Conservation (phyloP, 495 filamentous ascomycete genomes). For the Staphylotrichum longicolle region DNA sequence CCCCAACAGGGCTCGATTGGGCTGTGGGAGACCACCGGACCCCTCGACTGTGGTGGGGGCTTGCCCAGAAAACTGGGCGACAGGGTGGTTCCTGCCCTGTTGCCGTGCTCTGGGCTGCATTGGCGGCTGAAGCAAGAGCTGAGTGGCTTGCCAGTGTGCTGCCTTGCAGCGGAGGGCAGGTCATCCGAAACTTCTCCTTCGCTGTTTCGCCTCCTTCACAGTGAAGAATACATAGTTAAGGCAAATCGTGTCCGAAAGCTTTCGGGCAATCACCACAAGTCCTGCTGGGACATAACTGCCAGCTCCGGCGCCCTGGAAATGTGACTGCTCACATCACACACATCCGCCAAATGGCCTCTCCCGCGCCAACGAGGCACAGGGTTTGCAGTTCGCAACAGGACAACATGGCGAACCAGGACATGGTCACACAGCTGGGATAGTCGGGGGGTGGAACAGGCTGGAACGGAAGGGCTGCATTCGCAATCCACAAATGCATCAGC, state of each 20-base stretch:
- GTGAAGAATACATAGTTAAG: too few relatives aligned
- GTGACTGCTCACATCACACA: conserved; percentile 1
- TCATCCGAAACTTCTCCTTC: conserved; percentile 1
- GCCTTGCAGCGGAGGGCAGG: neutral
- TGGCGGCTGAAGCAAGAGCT: conserved; percentile 2
- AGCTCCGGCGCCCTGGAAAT: neutral
- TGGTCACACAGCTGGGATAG: too few relatives aligned
- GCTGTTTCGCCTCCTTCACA: too few relatives aligned
- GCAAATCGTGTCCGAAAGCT: neutral
- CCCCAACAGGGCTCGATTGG: neutral
- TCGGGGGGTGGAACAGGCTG: too few relatives aligned
- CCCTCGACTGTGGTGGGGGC: too few relatives aligned
- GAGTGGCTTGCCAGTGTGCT: neutral
- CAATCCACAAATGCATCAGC: too few relatives aligned
- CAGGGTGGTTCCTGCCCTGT: neutral
- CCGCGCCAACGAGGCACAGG: too few relatives aligned
- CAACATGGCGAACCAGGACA: neutral
- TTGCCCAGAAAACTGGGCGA: too few relatives aligned
- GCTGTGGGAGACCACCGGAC: too few relatives aligned
- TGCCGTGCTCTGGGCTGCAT: neutral
- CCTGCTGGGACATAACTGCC: neutral
- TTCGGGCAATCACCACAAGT: neutral
- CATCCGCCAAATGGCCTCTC: too few relatives aligned
- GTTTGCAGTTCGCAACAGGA: neutral
- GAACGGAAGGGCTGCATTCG: too few relatives aligned